Evolutionary conservation across 192 early-diverging fungal genomes (phyloP), one percentile per base, ranked within the genome.

Genomic region (Dispira simplex): DNA sequence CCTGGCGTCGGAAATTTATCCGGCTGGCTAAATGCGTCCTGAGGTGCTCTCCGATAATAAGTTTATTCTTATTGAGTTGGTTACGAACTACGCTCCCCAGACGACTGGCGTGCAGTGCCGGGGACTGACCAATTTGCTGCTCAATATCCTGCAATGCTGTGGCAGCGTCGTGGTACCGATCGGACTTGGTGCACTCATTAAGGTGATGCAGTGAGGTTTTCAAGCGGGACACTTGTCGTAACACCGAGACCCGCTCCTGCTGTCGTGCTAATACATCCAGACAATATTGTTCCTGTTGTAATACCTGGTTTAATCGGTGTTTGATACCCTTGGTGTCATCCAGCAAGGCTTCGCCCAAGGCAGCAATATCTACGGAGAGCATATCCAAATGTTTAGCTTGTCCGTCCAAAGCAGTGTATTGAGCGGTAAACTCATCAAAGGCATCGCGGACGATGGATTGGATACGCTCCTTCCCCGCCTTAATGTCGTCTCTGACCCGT

Each of bases 301-400:
- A 39, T 26, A 8, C 56, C 16, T 58, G 26, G 27, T 18, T n/a
- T 9, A 11, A 39, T 18, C 59, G 2, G 28, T 21, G 18, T n/a
- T 46, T 44, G 43, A 62, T 44, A n/a, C 59, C 59, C 43, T 39
- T n/a, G 28, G 14, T 20, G 16, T 43, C 44, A 45, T 62, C 44
- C n/a, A 62, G 44, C 44, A 62, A 10, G 12, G n/a, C n/a, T 25
- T 62, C 59, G 0, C 44, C 59, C 43, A 62, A n/a, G 39, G 59
- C 44, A 0, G 59, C 59, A 3, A 62, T 45, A 62, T 44, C 59
- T 8, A 62, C 59, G 4, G 59, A 11, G 16, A 62, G 59, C 1
- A 45, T 18, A 25, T 62, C 44, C n/a, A 62, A 45, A 8, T 62
- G 18, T 16, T 44, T 16, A 2, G 59, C 59, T 20, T 62, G 59